Evolutionary conservation across 495 filamentous ascomycete genomes (phyloP), one percentile per base, ranked within the genome.

Genomic region (Collariella sp.): DNA sequence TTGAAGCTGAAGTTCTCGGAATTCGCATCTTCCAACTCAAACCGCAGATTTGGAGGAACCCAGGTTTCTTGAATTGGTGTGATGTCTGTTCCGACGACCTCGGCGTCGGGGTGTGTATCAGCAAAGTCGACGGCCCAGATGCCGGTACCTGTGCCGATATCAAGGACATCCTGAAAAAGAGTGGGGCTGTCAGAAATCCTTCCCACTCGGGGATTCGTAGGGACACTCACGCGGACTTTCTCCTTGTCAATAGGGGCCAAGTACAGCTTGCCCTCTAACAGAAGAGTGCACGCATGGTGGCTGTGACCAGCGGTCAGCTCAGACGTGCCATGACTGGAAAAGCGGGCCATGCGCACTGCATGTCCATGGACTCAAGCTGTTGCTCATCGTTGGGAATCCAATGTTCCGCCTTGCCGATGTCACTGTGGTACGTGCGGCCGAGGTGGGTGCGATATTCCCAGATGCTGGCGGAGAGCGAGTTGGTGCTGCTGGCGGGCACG

Each of bases 81-180:
- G 26, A 31, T 9, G 26, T 31, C 26, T 31, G 26, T 31, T 4
- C 26, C 26, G 9, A 31, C 64, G 10, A 86, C 74, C 19, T 76
- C 69, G 19, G 76, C 69, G 18, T 64, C 22, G 0, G 80, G 81
- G 63, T 72, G 76, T 13, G 70, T 57, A 57, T 86, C 81, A 46
- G 60, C 65, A 40, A 70, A 65, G 55, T 64, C 69, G 23, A 84
- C 80, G 16, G 81, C 76, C 82, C 60, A 54, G 23, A 81, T 73
- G 1, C 84, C 83, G 2, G 83, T 85, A 0, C 82, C 82, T 5
- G 77, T 83, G 18, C 83, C 82, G 15, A 86, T 63, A 59, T 86
- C 83, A 23, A 84, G 49, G 7, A 83, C 48, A 15, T 31, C 41
- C 48, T 50, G 24, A 2, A 15, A 22, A 3, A 47, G 4, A 0